Base-by-base conservation (phyloP, 768 basidiomycete species). In the Mycena sanguinolenta region DNA sequence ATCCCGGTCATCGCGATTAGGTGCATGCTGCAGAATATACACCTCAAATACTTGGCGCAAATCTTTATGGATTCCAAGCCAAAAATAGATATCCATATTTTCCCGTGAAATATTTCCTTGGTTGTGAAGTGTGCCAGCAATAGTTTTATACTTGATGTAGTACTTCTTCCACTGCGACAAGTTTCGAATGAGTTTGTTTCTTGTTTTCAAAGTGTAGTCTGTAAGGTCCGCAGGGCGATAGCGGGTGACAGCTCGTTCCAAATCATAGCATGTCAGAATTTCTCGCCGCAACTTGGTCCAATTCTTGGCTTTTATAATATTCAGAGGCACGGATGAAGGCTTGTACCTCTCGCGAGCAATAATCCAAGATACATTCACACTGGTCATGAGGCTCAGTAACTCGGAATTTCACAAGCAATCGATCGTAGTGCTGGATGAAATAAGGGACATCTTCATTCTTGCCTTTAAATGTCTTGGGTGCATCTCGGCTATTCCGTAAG, bases 121-220 rank as follows among this genome's bases (percentile, higher is more conserved):
- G 0, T 49, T 39, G 36, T 53, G 17, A 1, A 66, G 46, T 13
- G 61, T 62, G 5, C 71, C 74, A 30, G 67, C 71, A n/a, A 74
- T 73, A 9, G 59, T 54, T 0, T 69, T 63, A 21, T 72, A 74
- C 5, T 65, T 36, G 3, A 58, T 21, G 7, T 21, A 53, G 32
- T 74, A 74, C 28, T 58, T 38, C n/a, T 54, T 62, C 71, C 74
- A 72, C 5, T 66, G 65, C 1, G 67, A 53, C 9, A 74, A 39
- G 21, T 63, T 72, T 13, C 12, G 10, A 19, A 69, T 58, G 0
- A n/a, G 23, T 3, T 34, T 16, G 13, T 55, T 59, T 25, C 50
- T 63, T 0, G 63, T 58, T 10, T 67, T 59, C 23, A 60, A 14
- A 4, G 71, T 61, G 58, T 49, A 73, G 5, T 9, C 58, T 0